Conservation (phyloP, 225 moss, liverwort and hornwort species). For the Lunularia cruciata region DNA sequence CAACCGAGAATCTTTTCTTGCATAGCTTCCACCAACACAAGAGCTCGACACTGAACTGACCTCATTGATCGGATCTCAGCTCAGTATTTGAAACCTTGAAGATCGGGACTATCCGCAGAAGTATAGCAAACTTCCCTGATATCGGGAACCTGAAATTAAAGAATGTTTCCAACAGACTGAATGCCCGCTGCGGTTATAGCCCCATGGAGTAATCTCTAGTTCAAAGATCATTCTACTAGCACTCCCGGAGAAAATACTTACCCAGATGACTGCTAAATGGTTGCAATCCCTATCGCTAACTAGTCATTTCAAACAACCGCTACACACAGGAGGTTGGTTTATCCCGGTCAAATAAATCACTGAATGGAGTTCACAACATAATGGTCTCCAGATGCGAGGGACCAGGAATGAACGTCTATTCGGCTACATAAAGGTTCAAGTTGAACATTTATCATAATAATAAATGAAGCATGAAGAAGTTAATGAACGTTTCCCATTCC, state of each 20-base stretch:
- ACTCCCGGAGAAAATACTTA: not conserved
- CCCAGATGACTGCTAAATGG: not conserved
- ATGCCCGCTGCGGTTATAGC: not conserved
- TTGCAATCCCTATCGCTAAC: not conserved
- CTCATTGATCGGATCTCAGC: not conserved
- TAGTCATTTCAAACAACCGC: not conserved
- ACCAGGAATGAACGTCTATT: not conserved
- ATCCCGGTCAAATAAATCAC: not conserved
- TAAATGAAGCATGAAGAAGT: not conserved
- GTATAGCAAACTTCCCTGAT: not conserved
- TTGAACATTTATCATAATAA: not conserved
- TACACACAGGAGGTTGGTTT: not conserved
- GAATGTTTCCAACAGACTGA: not conserved
- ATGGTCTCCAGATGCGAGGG: conserved; percentile 1
- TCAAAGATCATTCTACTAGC: not conserved
- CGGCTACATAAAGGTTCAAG: conserved; percentile 3
- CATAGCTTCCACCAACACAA: too few species aligned
- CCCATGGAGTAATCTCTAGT: not conserved
- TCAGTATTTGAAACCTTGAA: not conserved
- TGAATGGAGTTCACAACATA: not conserved
- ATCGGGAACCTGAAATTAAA: not conserved
- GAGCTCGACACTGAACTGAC: too few species aligned
- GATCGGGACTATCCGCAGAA: not conserved
- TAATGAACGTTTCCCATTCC: not conserved
- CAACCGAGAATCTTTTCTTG: too few species aligned